Base-by-base conservation (phyloP, 73 alveolate species). In the Tetrahymena elliotti region DNA sequence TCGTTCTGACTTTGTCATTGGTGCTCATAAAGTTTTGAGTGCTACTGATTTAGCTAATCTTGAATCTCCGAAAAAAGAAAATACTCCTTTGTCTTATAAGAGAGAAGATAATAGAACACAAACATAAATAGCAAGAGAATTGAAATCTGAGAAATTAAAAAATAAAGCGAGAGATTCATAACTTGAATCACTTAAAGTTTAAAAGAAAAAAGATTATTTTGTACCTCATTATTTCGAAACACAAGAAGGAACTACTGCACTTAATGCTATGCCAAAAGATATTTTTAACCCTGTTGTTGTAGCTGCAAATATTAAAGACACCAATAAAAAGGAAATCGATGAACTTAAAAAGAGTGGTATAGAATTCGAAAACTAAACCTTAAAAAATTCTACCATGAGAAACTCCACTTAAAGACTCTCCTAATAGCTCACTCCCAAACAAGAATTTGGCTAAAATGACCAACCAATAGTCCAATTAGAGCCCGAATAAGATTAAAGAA, bases 201-300 rank as follows among this genome's bases (percentile, higher is more conserved):
- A 68, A 68, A 68, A 68, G 88, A 68, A 31, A 68, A 68, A 68
- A 68, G 88, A 68, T 68, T 68, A 22, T 36, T 94, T 94, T 94
- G 96, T 94, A 2, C 31, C 38, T 38, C 83, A 94, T 52, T 94
- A 94, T 53, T 94, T 94, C 92, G 96, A 94, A 36, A 94, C 96
- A 20, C 37, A 94, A 3, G 95, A 94, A 88, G 96, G 96, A 16
- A 53, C n/a, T 6, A 94, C 93, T 38, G 93, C 83, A 39, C 36
- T 53, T 12, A 94, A 92, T 53, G 83, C 52, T 8, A 88, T 92
- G 31, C 96, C 96, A 35, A 83, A 84, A 94, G 93, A 94, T 34
- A 53, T 93, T 8, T 93, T 93, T 13, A 68, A 68, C 33, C 88
- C 88, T 18, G 88, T 68, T 24, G 88, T 68, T 7, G 88, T 68